phyloP scores from a whole-genome alignment of 768 basidiomycete genomes.

The Rhizopogon rudus region DNA sequence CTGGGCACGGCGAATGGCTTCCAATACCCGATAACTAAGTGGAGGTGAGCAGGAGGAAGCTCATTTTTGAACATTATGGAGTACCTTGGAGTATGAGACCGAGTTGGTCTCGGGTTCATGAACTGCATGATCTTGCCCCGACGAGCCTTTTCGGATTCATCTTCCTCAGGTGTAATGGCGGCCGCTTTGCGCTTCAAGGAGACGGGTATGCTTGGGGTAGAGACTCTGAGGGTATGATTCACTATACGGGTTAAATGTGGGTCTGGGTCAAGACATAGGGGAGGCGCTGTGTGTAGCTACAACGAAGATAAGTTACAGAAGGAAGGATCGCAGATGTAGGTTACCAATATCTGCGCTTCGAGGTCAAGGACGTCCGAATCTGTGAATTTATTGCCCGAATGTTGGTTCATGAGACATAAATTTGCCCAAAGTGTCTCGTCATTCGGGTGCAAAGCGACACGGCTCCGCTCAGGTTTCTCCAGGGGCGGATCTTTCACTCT shows the following conservation, averaged over 20 bases:
- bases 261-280: constrained; percentile 78
- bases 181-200: constrained; percentile 77
- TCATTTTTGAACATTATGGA: constrained; percentile 5
- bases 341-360: constrained; percentile 69
- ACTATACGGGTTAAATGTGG: constrained; percentile 71
- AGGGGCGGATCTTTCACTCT: constrained; percentile 51
- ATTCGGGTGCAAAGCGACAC: constrained; percentile 74
- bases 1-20: constrained; percentile 34
- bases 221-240: constrained; percentile 68
- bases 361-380: constrained; percentile 70
- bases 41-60: neutral
- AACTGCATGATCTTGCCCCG: constrained; percentile 73
- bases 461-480: constrained; percentile 57
- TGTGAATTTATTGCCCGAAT: constrained; percentile 53
- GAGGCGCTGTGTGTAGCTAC: constrained; percentile 69
- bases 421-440: constrained; percentile 78
- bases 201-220: constrained; percentile 65
- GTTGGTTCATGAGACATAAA: constrained; percentile 64
- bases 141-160: constrained; percentile 69
- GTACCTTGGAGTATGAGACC: constrained; percentile 45
- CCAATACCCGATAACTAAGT: constrained; percentile 54
- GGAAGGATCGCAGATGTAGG: constrained; percentile 16
- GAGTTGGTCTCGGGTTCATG: constrained; percentile 61
- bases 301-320: constrained; percentile 6
- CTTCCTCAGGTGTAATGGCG: constrained; percentile 66